phyloP scores from a whole-genome alignment of 495 filamentous ascomycete genomes.

The Bathelium albidoporum region DNA sequence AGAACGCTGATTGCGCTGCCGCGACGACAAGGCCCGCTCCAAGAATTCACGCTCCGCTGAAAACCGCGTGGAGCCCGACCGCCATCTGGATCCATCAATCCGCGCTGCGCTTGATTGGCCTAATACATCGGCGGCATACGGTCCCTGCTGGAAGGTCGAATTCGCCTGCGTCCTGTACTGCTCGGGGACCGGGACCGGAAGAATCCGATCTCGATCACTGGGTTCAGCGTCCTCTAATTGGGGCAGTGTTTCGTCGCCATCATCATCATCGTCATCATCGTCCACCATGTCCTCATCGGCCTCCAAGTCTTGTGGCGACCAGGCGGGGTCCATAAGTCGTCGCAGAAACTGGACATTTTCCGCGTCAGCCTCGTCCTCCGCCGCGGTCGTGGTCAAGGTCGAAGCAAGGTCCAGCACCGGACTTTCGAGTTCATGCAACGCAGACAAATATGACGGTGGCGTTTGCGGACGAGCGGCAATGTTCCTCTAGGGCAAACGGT shows the following conservation, averaged over 20 bases:
- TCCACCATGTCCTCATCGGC: background rate
- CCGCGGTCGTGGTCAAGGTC: slow-evolving; percentile 33
- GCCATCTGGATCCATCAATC: background rate
- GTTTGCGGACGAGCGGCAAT: slow-evolving; percentile 12
- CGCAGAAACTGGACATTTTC: slow-evolving; percentile 52
- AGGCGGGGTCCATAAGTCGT: slow-evolving; percentile 25
- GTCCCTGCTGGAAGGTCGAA: background rate
- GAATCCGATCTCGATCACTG: background rate
- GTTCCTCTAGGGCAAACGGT: background rate
- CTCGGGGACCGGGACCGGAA: background rate
- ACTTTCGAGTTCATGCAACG: slow-evolving; percentile 31
- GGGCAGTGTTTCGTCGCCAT: no score
- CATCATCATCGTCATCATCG: no score
- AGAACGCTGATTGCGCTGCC: background rate
- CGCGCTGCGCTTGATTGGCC: background rate
- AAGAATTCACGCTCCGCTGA: background rate
- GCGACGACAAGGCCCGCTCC: background rate
- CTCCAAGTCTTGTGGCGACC: background rate
- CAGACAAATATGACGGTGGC: slow-evolving; percentile 27
- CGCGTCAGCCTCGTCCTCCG: slow-evolving; percentile 46
- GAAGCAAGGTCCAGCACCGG: slow-evolving; percentile 40
- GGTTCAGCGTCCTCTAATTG: background rate
- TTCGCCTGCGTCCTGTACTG: background rate
- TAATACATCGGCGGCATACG: background rate
- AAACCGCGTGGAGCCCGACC: background rate